Evolutionary conservation across 192 early-diverging fungal genomes (phyloP).

Genomic region (Coemansia sp.): DNA sequence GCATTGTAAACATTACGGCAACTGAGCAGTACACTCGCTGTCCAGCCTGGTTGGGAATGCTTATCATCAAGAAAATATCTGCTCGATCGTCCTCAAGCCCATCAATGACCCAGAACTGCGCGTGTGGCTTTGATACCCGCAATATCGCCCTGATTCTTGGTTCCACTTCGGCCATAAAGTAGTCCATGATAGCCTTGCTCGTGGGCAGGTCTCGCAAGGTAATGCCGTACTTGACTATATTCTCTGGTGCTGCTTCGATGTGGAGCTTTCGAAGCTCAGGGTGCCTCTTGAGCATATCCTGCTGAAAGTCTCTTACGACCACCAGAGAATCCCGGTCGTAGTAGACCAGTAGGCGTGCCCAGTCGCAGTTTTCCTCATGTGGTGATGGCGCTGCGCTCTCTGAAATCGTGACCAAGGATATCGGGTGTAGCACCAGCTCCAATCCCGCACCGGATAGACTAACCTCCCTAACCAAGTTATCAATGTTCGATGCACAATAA

Average conservation of each 20-base stretch:
- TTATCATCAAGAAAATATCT: background rate
- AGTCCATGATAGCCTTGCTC: background rate
- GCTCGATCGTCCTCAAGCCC: background rate
- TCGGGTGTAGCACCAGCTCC: no score
- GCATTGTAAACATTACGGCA: background rate
- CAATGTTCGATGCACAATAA: no score
- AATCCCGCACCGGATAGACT: no score
- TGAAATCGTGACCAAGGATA: no score
- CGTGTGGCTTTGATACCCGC: background rate
- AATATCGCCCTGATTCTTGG: background rate
- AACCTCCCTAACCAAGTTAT: no score
- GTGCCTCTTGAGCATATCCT: no score
- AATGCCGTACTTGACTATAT: background rate
- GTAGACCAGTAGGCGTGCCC: no score
- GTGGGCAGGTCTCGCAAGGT: background rate
- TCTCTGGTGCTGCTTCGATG: background rate
- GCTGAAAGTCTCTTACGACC: no score
- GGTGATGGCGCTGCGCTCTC: no score
- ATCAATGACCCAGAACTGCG: background rate
- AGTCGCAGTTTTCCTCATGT: no score
- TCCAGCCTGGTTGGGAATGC: background rate
- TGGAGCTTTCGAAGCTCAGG: no score
- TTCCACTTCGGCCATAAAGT: background rate
- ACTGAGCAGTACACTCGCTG: background rate
- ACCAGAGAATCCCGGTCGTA: no score